phyloP scores from a whole-genome alignment of 345 rosid genomes.

The Cochlearia excelsa region DNA sequence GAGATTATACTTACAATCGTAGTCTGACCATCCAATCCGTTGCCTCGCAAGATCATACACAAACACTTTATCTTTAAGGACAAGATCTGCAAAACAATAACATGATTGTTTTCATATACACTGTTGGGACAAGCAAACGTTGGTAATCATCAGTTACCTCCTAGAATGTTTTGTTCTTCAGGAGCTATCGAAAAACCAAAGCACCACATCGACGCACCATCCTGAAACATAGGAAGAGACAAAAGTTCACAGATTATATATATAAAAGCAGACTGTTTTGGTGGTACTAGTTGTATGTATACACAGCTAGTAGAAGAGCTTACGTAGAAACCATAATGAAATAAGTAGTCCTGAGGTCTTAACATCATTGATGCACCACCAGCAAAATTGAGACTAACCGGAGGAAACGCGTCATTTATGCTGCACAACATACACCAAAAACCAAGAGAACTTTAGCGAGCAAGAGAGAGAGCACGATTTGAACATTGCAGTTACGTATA shows the following conservation, averaged over 20 bases:
- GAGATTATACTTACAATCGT: slow-evolving; percentile 68
- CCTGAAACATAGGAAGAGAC: slow-evolving; percentile 41
- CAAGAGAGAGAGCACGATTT: slow-evolving; percentile 16
- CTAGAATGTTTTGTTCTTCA: slow-evolving; percentile 67
- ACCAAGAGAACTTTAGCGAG: not conserved
- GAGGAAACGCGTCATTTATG: slow-evolving; percentile 65
- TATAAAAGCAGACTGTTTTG: slow-evolving; percentile 5
- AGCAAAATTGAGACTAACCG: slow-evolving; percentile 75
- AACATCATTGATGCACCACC: slow-evolving; percentile 82
- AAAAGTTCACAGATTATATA: not conserved
- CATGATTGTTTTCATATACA: not conserved
- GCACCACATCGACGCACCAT: slow-evolving; percentile 84
- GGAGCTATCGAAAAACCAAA: slow-evolving; percentile 67
- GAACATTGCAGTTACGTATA: not conserved
- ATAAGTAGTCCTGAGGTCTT: slow-evolving; percentile 82
- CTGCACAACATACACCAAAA: slow-evolving; percentile 38
- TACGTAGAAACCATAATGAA: slow-evolving; percentile 65
- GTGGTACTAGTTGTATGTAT: not conserved
- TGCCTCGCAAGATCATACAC: slow-evolving; percentile 84
- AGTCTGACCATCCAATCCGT: slow-evolving; percentile 86
- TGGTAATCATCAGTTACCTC: slow-evolving; percentile 48
- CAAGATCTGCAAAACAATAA: slow-evolving; percentile 64
- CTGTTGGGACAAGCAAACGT: not conserved
- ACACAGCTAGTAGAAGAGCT: slow-evolving; percentile 32
- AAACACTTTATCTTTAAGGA: slow-evolving; percentile 84